phyloP scores from a whole-genome alignment of 768 basidiomycete genomes.

The Hericium coralloides region DNA sequence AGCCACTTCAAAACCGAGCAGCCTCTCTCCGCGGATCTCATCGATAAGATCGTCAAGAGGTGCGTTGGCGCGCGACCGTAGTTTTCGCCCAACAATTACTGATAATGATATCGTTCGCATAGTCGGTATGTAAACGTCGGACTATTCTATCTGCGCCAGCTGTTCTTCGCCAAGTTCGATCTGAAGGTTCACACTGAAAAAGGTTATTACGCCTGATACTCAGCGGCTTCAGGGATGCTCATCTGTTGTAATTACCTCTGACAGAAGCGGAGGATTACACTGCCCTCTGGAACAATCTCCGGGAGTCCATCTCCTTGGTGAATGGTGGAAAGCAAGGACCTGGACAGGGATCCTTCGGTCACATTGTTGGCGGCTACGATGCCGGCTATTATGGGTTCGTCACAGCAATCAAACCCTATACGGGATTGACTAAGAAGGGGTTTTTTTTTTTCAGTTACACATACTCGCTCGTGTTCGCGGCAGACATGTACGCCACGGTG shows the following conservation, averaged over 20 bases:
- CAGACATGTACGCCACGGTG: conserved; percentile 62
- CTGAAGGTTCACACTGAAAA: conserved; percentile 65
- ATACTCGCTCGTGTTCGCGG: conserved; percentile 59
- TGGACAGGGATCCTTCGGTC: conserved; percentile 70
- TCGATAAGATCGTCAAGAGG: conserved; percentile 77
- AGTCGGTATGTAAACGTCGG: conserved; percentile 72
- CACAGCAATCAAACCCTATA: background rate
- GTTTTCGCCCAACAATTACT: background rate
- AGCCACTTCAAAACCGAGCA: conserved; percentile 72
- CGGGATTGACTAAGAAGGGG: background rate
- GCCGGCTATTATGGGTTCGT: conserved; percentile 64
- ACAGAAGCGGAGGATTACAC: conserved; percentile 64
- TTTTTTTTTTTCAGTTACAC: conserved; percentile 33
- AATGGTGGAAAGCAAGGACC: conserved; percentile 49
- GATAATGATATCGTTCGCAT: background rate
- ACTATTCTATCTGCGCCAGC: conserved; percentile 70
- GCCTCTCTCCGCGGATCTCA: conserved; percentile 61
- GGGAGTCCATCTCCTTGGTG: conserved; percentile 63
- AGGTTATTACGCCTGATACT: conserved; percentile 27
- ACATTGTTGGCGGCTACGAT: conserved; percentile 70
- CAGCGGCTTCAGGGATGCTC: background rate
- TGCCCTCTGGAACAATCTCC: conserved; percentile 66
- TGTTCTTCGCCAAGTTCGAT: conserved; percentile 80
- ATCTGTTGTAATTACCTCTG: background rate
- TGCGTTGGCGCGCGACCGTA: conserved; percentile 17